A percentile compares a stretch with the other conserved stretches of the same genome.
phyloP scores from a whole-genome alignment of 176 grass and related monocot genomes.

The Avena insularis region DNA sequence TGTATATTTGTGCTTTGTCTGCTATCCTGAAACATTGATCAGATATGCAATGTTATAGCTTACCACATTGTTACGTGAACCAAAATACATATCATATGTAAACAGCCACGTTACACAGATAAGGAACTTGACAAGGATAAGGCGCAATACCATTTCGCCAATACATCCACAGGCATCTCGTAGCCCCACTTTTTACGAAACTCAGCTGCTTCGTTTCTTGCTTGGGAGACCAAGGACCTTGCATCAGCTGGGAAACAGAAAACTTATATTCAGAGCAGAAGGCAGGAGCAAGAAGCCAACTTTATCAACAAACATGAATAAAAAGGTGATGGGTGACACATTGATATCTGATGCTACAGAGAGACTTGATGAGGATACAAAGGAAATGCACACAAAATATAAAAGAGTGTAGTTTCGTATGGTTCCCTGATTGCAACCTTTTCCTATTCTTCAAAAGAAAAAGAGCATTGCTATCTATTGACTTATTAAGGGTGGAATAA shows the following conservation, averaged over 20 bases:
- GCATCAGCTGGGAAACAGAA: slow-evolving; percentile 75
- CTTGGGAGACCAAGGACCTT: slow-evolving; percentile 96
- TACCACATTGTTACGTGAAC: background rate
- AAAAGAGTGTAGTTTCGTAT: background rate
- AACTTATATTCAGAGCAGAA: background rate
- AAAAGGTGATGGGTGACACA: background rate
- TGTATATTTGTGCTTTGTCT: slow-evolving; percentile 98
- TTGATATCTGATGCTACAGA: slow-evolving; percentile 1
- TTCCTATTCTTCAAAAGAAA: background rate
- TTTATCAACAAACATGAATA: background rate
- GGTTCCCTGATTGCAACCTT: background rate
- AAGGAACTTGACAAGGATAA: slow-evolving; percentile 6
- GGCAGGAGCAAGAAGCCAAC: background rate
- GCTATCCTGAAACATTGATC: slow-evolving; percentile 73
- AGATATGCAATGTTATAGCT: slow-evolving; percentile 24
- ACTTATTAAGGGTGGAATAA: background rate
- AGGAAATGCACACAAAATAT: background rate
- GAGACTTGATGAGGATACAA: background rate
- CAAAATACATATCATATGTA: background rate
- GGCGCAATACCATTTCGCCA: slow-evolving; percentile 76
- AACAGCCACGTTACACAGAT: slow-evolving; percentile 16
- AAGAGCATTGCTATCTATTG: background rate
- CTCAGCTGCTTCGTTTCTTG: slow-evolving; percentile 96
- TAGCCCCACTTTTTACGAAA: slow-evolving; percentile 99
- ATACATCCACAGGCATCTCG: slow-evolving; percentile 93